Percentiles rank a stretch among this genome's conserved stretches.
These are phyloP conservation scores for Fusarium nematophilum DNA, from an alignment of 2,329 filamentous ascomycete species.

Conservation along the genomic window DNA sequence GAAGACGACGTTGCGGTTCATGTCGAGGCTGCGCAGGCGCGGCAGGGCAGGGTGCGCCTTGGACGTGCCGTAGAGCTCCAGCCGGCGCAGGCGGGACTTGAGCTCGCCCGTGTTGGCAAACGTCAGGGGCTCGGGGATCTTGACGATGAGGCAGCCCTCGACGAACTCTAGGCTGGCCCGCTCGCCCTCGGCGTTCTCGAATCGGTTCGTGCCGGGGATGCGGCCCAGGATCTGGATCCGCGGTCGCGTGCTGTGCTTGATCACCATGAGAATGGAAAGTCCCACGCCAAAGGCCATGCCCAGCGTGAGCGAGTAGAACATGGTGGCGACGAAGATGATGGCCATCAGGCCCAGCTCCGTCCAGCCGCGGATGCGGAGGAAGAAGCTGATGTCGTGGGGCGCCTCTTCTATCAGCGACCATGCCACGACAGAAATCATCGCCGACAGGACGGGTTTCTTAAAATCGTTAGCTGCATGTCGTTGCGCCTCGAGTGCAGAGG, in stretches of 20 bases:
- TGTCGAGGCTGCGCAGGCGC: conserved; percentile 78
- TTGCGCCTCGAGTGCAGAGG: background rate
- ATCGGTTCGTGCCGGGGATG: conserved; percentile 83
- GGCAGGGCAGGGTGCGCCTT: conserved; percentile 89
- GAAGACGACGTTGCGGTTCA: conserved; percentile 93
- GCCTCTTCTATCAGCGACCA: conserved; percentile 96
- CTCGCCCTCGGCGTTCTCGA: conserved; percentile 85
- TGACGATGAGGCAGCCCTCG: conserved; percentile 93
- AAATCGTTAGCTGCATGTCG: conserved; percentile 6
- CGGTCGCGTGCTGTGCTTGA: conserved; percentile 89
- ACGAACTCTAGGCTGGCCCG: conserved; percentile 84
- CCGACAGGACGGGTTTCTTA: conserved; percentile 90
- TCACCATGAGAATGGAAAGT: conserved; percentile 87
- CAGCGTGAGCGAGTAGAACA: conserved; percentile 93
- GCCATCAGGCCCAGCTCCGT: conserved; percentile 88
- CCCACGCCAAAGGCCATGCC: conserved; percentile 96
- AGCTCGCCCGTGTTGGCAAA: conserved; percentile 97
- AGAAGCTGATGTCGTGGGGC: conserved; percentile 92
- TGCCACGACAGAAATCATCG: conserved; percentile 96
- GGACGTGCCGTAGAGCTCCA: conserved; percentile 91
- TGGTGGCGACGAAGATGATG: conserved; percentile 89
- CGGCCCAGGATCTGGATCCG: conserved; percentile 96
- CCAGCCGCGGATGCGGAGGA: conserved; percentile 86
- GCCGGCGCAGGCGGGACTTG: conserved; percentile 81
- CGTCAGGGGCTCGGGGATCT: conserved; percentile 95